Conservation (phyloP, 2,329 filamentous ascomycete species). For the Tricladium varicosporioides region DNA sequence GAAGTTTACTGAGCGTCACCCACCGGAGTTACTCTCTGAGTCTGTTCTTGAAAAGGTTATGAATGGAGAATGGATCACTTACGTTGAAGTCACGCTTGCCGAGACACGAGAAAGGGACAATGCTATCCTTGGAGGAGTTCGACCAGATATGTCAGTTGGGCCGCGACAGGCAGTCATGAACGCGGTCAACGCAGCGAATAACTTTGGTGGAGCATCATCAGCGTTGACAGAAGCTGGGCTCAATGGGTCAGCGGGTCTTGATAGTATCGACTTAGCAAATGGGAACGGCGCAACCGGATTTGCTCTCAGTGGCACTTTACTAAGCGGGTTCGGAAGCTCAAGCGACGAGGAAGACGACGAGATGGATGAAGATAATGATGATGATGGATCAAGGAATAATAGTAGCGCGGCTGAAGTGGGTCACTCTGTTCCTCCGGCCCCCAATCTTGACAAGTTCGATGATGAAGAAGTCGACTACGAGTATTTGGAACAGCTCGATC, state of each 20-base stretch:
- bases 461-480: conserved; percentile 38
- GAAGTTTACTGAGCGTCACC: conserved; percentile 94
- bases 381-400: conserved; percentile 50
- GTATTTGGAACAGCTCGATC: conserved; percentile 37
- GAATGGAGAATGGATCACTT: conserved; percentile 87
- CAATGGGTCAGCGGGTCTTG: conserved; percentile 52
- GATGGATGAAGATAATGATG: conserved; percentile 79
- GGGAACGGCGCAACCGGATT: conserved; percentile 66
- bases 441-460: conserved; percentile 36
- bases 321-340: conserved; percentile 90
- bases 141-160: conserved; percentile 84
- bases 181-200: conserved; percentile 54
- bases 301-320: conserved; percentile 69
- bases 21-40: conserved; percentile 81
- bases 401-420: conserved; percentile 53
- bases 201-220: conserved; percentile 55
- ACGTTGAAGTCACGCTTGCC: conserved; percentile 88
- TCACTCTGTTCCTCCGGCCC: conserved; percentile 37
- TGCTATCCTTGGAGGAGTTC: conserved; percentile 92
- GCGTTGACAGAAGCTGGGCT: conserved; percentile 79
- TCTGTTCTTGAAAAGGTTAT: conserved; percentile 85
- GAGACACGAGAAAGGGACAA: conserved; percentile 96
- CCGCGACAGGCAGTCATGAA: conserved; percentile 65
- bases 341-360: conserved; percentile 97
- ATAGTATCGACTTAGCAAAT: conserved; percentile 66